Percentiles rank a stretch among this genome's conserved stretches.
These are phyloP conservation scores for Hanseniaspora lindneri DNA, from an alignment of 805 yeast species.

Conservation along the genomic window DNA sequence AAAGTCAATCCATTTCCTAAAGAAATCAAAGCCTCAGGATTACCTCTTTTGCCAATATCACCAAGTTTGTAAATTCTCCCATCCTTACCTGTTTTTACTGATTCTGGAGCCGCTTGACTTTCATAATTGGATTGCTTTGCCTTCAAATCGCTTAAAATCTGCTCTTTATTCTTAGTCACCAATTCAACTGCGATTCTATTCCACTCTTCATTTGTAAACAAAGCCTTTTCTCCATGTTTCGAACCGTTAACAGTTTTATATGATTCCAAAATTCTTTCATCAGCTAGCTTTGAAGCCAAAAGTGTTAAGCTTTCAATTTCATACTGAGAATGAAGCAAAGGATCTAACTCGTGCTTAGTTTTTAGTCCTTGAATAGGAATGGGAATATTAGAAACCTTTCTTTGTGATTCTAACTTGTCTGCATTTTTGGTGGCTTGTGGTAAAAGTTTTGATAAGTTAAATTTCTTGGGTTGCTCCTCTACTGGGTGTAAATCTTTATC, in stretches of 20 bases:
- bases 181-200: conserved; percentile 19
- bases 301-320: conserved; percentile 56
- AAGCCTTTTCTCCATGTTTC: conserved; percentile 69
- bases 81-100: conserved; percentile 53
- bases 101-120: conserved; percentile 63
- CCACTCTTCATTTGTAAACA: conserved; percentile 31
- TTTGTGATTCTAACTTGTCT: not conserved
- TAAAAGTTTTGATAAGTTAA: conserved; percentile 11
- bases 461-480: not conserved
- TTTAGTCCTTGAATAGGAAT: conserved; percentile 18
- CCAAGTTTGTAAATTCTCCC: conserved; percentile 35
- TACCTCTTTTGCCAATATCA: conserved; percentile 33
- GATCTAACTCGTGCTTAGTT: conserved; percentile 44
- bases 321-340: conserved; percentile 30
- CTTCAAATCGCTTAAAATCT: conserved; percentile 15
- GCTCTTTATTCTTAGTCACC: conserved; percentile 36
- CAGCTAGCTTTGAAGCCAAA: conserved; percentile 54
- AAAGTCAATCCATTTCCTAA: conserved; percentile 83
- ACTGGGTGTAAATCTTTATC: not conserved
- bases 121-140: conserved; percentile 44
- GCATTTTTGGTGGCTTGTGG: conserved; percentile 15
- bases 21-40: conserved; percentile 31
- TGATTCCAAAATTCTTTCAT: conserved; percentile 39
- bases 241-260: conserved; percentile 34
- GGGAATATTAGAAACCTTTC: not conserved